A percentile compares a stretch with the other conserved stretches of the same genome.
phyloP scores from a whole-genome alignment of 2,329 filamentous ascomycete species.

The Epichloe typhina region DNA sequence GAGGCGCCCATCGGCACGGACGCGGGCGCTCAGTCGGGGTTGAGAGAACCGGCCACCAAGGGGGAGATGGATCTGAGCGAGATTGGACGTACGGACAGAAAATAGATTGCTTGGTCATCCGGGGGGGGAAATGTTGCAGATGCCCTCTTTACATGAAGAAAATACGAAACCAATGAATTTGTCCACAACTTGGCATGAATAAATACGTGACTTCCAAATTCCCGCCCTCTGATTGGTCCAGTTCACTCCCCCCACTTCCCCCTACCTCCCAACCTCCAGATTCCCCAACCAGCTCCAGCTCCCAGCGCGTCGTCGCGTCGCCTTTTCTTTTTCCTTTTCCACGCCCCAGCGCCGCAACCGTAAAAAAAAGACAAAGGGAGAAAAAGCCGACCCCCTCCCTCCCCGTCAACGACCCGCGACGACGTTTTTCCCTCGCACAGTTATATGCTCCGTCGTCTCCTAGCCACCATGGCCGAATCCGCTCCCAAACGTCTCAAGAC shows the following conservation, averaged over 20 bases:
- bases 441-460: constrained; percentile 20
- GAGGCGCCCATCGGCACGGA: constrained; percentile 36
- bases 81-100: constrained; percentile 37
- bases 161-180: too few species aligned
- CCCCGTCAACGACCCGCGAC: too few species aligned
- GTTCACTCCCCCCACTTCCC: not conserved
- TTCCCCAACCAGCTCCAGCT: not conserved
- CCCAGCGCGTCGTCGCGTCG: not conserved
- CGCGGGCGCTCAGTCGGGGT: constrained; percentile 33
- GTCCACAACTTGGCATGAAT: too few species aligned
- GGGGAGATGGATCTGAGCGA: constrained; percentile 41
- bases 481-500: constrained; percentile 70
- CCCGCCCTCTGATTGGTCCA: not conserved
- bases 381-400: too few species aligned
- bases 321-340: not conserved
- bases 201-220: not conserved
- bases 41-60: constrained; percentile 47
- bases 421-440: not conserved
- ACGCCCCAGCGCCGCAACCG: too few species aligned
- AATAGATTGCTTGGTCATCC: not conserved
- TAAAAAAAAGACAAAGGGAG: not conserved
- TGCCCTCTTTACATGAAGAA: too few species aligned
- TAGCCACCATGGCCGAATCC: constrained; percentile 40
- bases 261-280: too few species aligned
- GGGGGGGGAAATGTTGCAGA: too few species aligned